Evolutionary conservation across 495 filamentous ascomycete species (phyloP).

Genomic region (Letharia lupina): DNA sequence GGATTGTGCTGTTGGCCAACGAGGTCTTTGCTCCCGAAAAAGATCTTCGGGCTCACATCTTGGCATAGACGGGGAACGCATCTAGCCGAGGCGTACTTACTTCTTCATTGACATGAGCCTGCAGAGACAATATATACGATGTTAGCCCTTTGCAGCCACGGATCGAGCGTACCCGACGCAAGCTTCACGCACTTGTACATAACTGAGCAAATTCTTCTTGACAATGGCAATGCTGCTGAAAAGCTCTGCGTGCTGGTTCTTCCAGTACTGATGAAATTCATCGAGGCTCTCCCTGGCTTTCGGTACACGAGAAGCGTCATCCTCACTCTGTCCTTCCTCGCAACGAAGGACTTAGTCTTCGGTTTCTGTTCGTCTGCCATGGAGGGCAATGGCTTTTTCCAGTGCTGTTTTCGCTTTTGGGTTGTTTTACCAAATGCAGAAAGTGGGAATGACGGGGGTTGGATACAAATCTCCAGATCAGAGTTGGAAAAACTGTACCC

Average conservation of each 20-base stretch:
- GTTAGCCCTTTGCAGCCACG: background rate
- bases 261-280: slow-evolving; percentile 18
- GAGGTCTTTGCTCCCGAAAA: background rate
- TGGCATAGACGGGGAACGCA: background rate
- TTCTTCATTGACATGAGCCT: slow-evolving; percentile 7
- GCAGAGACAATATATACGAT: background rate
- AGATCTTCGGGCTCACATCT: background rate
- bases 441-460: background rate
- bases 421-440: background rate
- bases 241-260: slow-evolving; percentile 10
- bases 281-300: slow-evolving; percentile 18
- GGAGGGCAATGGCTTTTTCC: background rate
- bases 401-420: background rate
- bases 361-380: slow-evolving; percentile 2
- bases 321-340: slow-evolving; percentile 7
- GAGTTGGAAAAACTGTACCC: background rate
- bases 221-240: slow-evolving; percentile 10
- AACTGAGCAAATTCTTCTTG: slow-evolving; percentile 16
- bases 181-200: slow-evolving; percentile 14
- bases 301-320: slow-evolving; percentile 12
- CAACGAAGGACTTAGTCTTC: background rate
- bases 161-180: background rate
- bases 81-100: background rate
- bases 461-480: background rate
- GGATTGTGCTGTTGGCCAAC: background rate